Percentiles rank a stretch among this genome's conserved stretches.
Evolutionary conservation across 768 basidiomycete genomes (phyloP).

Genomic region (Tulasnella sp.): DNA sequence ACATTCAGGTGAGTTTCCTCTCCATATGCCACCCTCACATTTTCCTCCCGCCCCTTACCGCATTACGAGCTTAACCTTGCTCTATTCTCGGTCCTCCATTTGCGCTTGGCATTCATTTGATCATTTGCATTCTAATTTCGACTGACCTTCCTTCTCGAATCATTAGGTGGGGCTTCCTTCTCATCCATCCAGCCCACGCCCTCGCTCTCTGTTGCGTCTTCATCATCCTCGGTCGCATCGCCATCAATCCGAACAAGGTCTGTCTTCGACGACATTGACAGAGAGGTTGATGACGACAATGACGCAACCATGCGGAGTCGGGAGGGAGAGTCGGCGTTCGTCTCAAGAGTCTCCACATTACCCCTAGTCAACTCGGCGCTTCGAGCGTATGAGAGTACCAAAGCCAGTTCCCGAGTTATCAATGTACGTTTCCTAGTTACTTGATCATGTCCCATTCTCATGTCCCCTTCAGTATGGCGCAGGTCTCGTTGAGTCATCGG

Average conservation of each 20-base stretch:
- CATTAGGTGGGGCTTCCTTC: neutral
- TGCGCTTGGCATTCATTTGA: neutral
- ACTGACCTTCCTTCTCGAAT: neutral
- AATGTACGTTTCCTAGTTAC: slow-evolving; percentile 41
- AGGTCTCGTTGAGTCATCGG: slow-evolving; percentile 73
- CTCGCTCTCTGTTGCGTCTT: slow-evolving; percentile 17
- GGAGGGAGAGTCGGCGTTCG: slow-evolving; percentile 5
- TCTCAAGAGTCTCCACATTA: slow-evolving; percentile 47
- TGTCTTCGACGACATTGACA: neutral
- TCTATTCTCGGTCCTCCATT: neutral
- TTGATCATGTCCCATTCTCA: slow-evolving; percentile 13
- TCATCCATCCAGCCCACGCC: slow-evolving; percentile 16
- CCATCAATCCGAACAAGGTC: neutral
- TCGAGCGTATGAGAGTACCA: slow-evolving; percentile 66
- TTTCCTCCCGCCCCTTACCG: neutral
- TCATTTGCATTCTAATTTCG: neutral
- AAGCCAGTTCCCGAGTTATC: slow-evolving; percentile 71
- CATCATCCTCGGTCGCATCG: slow-evolving; percentile 13
- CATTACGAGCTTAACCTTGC: slow-evolving; percentile 19
- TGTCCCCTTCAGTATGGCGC: slow-evolving; percentile 55
- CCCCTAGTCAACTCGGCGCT: slow-evolving; percentile 64
- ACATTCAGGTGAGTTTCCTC: slow-evolving; percentile 4
- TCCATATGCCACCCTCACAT: slow-evolving; percentile 21
- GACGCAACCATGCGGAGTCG: slow-evolving; percentile 2
- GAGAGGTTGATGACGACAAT: slow-evolving; percentile 18